Evolutionary conservation across 2,329 filamentous ascomycete genomes (phyloP), one percentile per base, ranked within the genome.

Genomic region (Proliferodiscus dingleyae): DNA sequence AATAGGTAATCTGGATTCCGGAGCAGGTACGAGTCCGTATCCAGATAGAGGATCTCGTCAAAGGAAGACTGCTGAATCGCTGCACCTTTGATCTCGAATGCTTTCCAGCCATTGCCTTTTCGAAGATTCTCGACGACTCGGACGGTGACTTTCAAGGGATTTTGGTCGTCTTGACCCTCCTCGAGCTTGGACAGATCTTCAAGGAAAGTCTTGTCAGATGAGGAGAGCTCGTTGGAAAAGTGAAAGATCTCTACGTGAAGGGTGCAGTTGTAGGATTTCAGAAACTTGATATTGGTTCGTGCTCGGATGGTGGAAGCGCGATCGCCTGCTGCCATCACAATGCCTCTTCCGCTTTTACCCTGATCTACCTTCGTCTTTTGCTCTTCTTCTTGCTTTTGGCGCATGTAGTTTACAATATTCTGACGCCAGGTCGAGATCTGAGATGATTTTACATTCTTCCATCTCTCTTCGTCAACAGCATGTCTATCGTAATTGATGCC

Each of bases 241-340:
- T 55, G 50, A 28, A 55, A 55, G 34, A 55, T 55, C 19, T 55
- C 52, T 8, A 55, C 36, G 2, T 50, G 50, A 7, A 55, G 50
- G 9, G 51, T 53, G 39, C 48, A 55, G 26, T 53, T 55, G 24
- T 55, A 55, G 1, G 52, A 55, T 26, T 41, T 45, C 24, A 55
- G 26, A 10, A 55, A 40, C 7, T 47, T 34, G 29, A 53, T 49
- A 23, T 45, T 51, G 4, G 52, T 55, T 45, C 48, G 48, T 23
- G 48, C 52, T 22, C 52, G 50, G 10, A 51, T 36, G 2, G 43
- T 32, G 21, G 52, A 37, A 11, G 22, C 13, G 10, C 21, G 43
- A 32, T 55, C 51, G 28, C 52, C 52, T 15, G 52, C 52, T 29
- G 52, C 52, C 52, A 55, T 55, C 5, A 55, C 52, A 21, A 55